Percentiles rank a stretch among this genome's conserved stretches.
phyloP scores from a whole-genome alignment of 192 early-diverging fungal genomes.

The Backusella macrospora region DNA sequence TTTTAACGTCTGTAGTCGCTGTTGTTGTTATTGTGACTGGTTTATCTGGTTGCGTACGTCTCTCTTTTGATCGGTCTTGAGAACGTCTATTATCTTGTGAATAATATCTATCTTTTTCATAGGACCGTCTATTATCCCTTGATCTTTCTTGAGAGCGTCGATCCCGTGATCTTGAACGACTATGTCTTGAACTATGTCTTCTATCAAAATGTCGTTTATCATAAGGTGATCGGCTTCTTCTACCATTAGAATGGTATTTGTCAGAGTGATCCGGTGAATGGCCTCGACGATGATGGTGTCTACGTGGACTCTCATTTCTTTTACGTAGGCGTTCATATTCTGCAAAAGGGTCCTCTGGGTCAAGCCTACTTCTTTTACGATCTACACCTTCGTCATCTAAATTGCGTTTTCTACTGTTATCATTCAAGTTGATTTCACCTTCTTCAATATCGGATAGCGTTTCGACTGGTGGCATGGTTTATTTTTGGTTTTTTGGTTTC shows the following conservation, averaged over 20 bases:
- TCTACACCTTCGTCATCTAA: neutral
- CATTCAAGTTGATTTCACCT: conserved; percentile 15
- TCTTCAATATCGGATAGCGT: conserved; percentile 15
- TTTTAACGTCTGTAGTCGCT: neutral
- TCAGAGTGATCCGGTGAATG: neutral
- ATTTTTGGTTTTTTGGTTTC: neutral
- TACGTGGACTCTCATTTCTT: neutral
- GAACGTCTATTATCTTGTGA: conserved; percentile 11
- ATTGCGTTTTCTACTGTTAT: conserved; percentile 2
- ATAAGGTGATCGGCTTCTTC: neutral
- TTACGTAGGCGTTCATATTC: conserved; percentile 21
- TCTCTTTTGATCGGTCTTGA: conserved; percentile 9
- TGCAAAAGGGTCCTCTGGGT: conserved; percentile 22
- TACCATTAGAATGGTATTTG: neutral
- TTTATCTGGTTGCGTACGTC: conserved; percentile 3
- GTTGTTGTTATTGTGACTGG: neutral
- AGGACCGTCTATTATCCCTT: neutral
- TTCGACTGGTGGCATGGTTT: conserved; percentile 2
- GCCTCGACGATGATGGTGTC: neutral
- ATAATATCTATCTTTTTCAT: conserved; percentile 13
- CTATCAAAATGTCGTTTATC: conserved; percentile 11
- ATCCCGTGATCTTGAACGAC: neutral
- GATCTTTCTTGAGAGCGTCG: neutral
- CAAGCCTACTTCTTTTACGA: neutral
- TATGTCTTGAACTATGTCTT: neutral